Conservation (phyloP, 2,329 filamentous ascomycete species). For the Aspergillus texensis region DNA sequence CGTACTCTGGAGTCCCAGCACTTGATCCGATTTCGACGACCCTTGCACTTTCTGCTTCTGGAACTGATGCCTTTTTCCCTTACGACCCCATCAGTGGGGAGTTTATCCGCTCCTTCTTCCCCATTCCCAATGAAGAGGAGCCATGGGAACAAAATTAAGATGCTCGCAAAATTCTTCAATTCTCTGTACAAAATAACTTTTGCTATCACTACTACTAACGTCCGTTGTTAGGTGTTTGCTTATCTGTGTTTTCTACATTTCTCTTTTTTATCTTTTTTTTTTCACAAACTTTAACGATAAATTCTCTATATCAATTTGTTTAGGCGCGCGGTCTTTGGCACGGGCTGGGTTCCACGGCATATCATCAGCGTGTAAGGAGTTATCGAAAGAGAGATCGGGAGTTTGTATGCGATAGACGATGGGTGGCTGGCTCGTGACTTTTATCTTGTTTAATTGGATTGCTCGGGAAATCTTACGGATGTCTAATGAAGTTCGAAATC, state of each 20-base stretch:
- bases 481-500: not conserved
- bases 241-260: slow-evolving; percentile 3
- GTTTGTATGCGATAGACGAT: not conserved
- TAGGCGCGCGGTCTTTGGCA: not conserved
- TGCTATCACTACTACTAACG: not conserved
- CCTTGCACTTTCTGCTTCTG: slow-evolving; percentile 14
- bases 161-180: not conserved
- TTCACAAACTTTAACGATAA: not conserved
- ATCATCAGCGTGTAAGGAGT: slow-evolving; percentile 1
- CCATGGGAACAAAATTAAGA: slow-evolving; percentile 23
- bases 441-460: not conserved
- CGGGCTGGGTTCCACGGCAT: slow-evolving; percentile 1
- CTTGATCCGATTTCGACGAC: slow-evolving; percentile 10
- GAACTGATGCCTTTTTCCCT: slow-evolving; percentile 37
- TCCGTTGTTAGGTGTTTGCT: slow-evolving; percentile 3
- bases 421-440: not conserved
- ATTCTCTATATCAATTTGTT: not conserved
- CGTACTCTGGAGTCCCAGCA: not conserved
- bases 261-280: not conserved
- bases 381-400: not conserved
- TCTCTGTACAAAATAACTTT: not conserved
- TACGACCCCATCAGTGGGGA: slow-evolving; percentile 44
- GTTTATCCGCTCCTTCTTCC: slow-evolving; percentile 45
- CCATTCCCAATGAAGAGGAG: slow-evolving; percentile 28
- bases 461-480: not conserved